Conservation (phyloP, 345 rosid genomes). For the Aquilaria sinensis region DNA sequence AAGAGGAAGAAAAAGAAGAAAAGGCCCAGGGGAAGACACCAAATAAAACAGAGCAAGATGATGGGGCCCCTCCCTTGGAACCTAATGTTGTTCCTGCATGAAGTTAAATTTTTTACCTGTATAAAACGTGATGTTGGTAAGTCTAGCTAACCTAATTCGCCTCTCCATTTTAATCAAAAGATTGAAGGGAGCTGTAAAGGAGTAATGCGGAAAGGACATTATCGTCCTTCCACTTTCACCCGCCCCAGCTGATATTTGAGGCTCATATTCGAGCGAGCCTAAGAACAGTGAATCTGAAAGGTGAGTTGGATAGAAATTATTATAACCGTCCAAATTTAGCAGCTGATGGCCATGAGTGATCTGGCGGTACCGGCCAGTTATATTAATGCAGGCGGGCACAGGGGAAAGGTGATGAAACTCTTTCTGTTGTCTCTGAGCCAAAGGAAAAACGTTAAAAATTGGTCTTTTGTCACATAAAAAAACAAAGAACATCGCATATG, state of each 20-base stretch:
- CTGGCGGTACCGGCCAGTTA: background rate
- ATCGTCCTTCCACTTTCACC: too few species aligned
- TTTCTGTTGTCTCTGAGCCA: too few species aligned
- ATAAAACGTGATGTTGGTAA: background rate
- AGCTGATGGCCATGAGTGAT: background rate
- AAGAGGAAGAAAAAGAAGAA: slow-evolving; percentile 23
- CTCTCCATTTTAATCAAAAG: background rate
- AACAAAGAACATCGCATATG: too few species aligned
- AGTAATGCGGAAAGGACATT: slow-evolving; percentile 1
- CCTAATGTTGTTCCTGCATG: slow-evolving; percentile 30
- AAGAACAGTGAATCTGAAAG: too few species aligned
- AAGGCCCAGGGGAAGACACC: slow-evolving; percentile 7
- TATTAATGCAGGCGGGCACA: background rate
- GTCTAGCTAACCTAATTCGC: background rate
- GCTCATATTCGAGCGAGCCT: too few species aligned
- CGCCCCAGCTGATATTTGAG: too few species aligned
- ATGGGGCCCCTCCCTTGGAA: slow-evolving; percentile 23
- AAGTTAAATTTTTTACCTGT: slow-evolving; percentile 5
- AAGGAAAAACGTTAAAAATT: too few species aligned
- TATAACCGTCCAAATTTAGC: background rate
- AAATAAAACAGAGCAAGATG: slow-evolving; percentile 12
- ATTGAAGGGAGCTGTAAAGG: background rate
- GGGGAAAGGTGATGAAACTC: too few species aligned
- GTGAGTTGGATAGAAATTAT: background rate
- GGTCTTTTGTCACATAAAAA: too few species aligned